These are phyloP conservation scores for Astrothelium macrocarpum DNA, from an alignment of 495 filamentous ascomycete species.

Conservation along the genomic window DNA sequence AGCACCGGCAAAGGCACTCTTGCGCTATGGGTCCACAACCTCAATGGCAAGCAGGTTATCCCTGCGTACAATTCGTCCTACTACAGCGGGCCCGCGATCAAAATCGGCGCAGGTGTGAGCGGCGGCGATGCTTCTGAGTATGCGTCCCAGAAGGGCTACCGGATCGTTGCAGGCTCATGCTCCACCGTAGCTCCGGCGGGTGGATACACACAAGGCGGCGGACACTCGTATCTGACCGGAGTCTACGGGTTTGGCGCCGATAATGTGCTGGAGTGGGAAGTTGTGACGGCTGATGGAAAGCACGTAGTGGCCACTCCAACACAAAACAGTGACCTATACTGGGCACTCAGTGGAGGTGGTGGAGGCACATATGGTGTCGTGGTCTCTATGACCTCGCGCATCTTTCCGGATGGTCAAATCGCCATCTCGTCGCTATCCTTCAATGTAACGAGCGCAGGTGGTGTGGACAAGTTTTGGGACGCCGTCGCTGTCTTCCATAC, in stretches of 20 bases:
- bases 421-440: conserved; percentile 13
- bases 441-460: neutral
- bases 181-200: neutral
- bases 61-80: conserved; percentile 10
- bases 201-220: conserved; percentile 8
- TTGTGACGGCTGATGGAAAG: conserved; percentile 6
- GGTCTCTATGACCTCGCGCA: conserved; percentile 8
- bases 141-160: neutral
- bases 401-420: conserved; percentile 9
- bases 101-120: conserved; percentile 31
- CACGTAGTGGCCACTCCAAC: neutral
- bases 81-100: conserved; percentile 32
- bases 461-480: neutral
- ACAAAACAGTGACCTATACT: conserved; percentile 19
- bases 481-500: neutral
- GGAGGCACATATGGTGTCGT: conserved; percentile 19
- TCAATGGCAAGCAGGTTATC: conserved; percentile 23
- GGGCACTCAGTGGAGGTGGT: conserved; percentile 20
- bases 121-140: conserved; percentile 1
- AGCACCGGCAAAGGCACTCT: conserved; percentile 34
- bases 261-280: conserved; percentile 8
- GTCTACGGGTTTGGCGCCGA: conserved; percentile 8
- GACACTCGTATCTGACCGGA: conserved; percentile 1
- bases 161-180: conserved; percentile 7
- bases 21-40: conserved; percentile 33